Evolutionary conservation across 2,329 filamentous ascomycete species (phyloP), one percentile per base, ranked within the genome.

Genomic region (Neofusicoccum parvum): DNA sequence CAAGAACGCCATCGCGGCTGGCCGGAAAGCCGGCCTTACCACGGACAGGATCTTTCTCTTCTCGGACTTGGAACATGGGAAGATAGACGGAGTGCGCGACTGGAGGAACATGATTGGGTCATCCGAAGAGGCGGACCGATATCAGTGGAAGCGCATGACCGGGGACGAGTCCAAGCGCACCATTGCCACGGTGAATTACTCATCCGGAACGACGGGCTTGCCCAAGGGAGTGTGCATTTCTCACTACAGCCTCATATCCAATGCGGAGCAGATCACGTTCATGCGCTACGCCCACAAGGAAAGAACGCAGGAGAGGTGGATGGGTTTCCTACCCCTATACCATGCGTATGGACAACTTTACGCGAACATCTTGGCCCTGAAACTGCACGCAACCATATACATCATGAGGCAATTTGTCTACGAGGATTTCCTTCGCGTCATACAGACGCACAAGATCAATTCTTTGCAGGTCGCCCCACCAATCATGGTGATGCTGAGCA

Each of bases 221-320:
- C 91, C 92, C 9, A 96, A 96, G 75, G 92, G 92, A 10, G 92
- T 95, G 10, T 88, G 91, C 77, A 90, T 95, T 68, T 87, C 88
- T n/a, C 92, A 96, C 76, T 80, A 82, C 66, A 90, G 92, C 69
- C 91, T 92, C 72, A 85, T 93, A 46, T 84, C 90, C 67, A 94
- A 94, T 73, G 85, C 87, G 69, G 71, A 80, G n/a, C 87, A 90
- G 66, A 85, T 87, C 15, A 80, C 84, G 15, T 79, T 81, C 69
- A 75, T 87, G 23, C 70, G 73, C 2, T 70, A 78, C 11, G 74
- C 83, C 23, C 74, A 83, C 17, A 80, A 83, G 0, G n/a, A 45
- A 20, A 39, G 50, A 41, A 83, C 83, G 69, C 77, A 81, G 53
- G 75, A 77, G 45, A 81, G 75, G 17, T 80, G 76, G 67, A 80